Evolutionary conservation across 106 monocot genomes (phyloP).

Genomic region (Gastrodia elata): DNA sequence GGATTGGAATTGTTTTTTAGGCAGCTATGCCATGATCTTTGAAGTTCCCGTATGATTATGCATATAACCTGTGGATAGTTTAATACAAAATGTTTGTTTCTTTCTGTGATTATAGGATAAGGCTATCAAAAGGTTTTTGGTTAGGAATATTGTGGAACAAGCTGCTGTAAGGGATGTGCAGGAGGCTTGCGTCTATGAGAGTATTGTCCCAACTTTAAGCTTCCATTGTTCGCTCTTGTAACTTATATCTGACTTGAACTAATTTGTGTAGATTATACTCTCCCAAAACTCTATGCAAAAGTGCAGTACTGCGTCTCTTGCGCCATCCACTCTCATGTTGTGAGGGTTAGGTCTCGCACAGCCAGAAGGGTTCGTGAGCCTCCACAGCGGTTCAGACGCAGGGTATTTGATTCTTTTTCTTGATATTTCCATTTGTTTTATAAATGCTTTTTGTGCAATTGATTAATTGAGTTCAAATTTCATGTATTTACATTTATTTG

Average conservation of each 20-base stretch:
- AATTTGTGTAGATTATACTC: conserved; percentile 35
- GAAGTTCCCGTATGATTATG: background rate
- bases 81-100: background rate
- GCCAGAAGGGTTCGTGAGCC: conserved; percentile 44
- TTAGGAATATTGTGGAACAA: conserved; percentile 43
- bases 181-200: conserved; percentile 33
- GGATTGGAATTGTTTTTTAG: background rate
- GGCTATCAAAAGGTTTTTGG: conserved; percentile 36
- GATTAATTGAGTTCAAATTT: no score
- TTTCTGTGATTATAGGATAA: conserved; percentile 13
- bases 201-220: background rate
- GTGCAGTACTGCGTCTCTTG: conserved; percentile 53
- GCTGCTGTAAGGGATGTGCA: conserved; percentile 40
- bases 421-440: background rate
- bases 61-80: background rate
- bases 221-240: background rate
- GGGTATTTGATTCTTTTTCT: conserved; percentile 19
- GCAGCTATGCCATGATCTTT: background rate
- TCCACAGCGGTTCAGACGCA: conserved; percentile 43
- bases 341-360: conserved; percentile 40
- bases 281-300: conserved; percentile 57
- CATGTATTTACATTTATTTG: no score
- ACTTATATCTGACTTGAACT: background rate
- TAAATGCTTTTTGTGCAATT: background rate
- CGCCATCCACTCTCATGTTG: conserved; percentile 56